These are phyloP conservation scores for Platanthera zijinensis DNA, from an alignment of 106 monocot genomes.

Conservation along the genomic window DNA sequence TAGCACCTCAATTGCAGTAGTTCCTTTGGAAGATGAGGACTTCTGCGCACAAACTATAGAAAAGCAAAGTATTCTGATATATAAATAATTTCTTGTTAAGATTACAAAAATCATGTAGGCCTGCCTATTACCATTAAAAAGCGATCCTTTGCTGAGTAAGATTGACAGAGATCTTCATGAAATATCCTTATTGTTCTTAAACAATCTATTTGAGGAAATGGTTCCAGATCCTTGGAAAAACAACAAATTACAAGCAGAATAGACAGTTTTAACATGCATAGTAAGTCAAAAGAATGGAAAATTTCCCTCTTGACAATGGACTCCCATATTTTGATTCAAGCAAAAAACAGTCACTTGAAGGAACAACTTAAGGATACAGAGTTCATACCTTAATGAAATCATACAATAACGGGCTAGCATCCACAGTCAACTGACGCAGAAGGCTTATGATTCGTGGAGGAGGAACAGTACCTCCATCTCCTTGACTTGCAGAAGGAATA, in stretches of 20 bases:
- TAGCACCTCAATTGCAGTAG: constrained; percentile 58
- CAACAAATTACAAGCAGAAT: background rate
- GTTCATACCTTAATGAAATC: constrained; percentile 64
- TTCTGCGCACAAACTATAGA: constrained; percentile 58
- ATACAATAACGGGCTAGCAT: constrained; percentile 58
- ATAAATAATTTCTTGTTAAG: background rate
- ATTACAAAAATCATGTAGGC: background rate
- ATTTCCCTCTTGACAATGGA: background rate
- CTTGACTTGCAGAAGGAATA: constrained; percentile 25
- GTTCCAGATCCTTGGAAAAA: constrained; percentile 69
- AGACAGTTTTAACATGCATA: background rate
- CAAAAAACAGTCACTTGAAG: background rate
- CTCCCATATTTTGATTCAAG: background rate
- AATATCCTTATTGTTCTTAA: constrained; percentile 56
- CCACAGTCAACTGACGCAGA: constrained; percentile 74
- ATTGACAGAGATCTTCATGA: constrained; percentile 54
- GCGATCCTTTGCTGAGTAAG: constrained; percentile 62
- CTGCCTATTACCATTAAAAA: constrained; percentile 55
- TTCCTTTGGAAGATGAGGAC: constrained; percentile 46
- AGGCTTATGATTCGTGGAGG: constrained; percentile 48
- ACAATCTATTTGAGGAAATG: constrained; percentile 66
- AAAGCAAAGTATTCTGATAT: background rate
- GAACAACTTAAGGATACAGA: background rate
- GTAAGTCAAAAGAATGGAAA: background rate
- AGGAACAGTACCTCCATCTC: constrained; percentile 19